Conservation (phyloP, 1,139 yeast species). For the Spathaspora sp. region DNA sequence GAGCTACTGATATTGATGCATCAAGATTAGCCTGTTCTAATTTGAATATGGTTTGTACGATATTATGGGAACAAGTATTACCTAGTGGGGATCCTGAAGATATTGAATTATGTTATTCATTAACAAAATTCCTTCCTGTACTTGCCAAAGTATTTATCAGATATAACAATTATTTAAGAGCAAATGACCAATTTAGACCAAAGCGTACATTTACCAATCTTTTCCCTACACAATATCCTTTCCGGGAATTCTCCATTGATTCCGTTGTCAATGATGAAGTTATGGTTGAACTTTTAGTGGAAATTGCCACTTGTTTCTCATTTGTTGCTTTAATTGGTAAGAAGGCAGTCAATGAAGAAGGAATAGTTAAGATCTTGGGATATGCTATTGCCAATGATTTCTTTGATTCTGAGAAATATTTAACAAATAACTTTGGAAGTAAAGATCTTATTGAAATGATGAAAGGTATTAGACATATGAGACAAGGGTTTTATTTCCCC, state of each 20-base stretch:
- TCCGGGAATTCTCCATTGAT: conserved; percentile 65
- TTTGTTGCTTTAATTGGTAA: conserved; percentile 56
- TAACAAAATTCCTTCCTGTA: conserved; percentile 52
- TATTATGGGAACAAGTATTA: conserved; percentile 31
- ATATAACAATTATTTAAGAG: conserved; percentile 54
- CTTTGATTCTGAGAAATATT: conserved; percentile 32
- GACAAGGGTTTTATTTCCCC: conserved; percentile 64
- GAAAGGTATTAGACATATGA: conserved; percentile 57
- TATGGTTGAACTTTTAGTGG: conserved; percentile 72
- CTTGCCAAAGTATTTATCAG: conserved; percentile 51
- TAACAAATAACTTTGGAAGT: conserved; percentile 33
- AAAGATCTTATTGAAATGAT: conserved; percentile 48
- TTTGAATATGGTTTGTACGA: conserved; percentile 48
- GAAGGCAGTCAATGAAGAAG: conserved; percentile 46
- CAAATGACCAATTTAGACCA: conserved; percentile 51
- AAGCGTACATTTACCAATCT: conserved; percentile 64
- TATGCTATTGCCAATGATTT: conserved; percentile 30
- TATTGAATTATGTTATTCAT: conserved; percentile 40
- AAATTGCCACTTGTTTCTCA: conserved; percentile 60
- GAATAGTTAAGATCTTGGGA: conserved; percentile 31
- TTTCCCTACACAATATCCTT: conserved; percentile 71
- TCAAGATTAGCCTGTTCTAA: conserved; percentile 63
- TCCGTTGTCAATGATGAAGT: conserved; percentile 71
- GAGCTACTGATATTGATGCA: conserved; percentile 56
- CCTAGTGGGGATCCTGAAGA: conserved; percentile 22